Evolutionary conservation across 1,284 basidiomycete species (phyloP).

Genomic region (Anthracocystis walkeri): DNA sequence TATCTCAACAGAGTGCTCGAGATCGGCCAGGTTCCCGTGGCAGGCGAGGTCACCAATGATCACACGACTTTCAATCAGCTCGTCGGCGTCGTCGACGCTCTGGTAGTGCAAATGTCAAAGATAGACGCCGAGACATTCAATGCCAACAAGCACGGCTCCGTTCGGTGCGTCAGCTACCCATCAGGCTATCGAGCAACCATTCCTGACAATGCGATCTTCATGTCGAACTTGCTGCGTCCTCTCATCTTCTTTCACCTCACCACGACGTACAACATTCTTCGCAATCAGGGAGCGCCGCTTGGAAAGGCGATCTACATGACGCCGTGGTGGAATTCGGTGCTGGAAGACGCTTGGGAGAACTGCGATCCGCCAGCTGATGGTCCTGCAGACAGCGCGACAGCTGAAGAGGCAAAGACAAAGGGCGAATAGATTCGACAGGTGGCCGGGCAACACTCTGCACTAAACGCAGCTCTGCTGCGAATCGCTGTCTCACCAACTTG

Average conservation of each 20-base stretch:
- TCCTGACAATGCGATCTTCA: neutral
- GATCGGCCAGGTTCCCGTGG: neutral
- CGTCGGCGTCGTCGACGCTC: neutral
- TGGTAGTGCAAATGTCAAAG: neutral
- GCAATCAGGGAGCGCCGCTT: neutral
- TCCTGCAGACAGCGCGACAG: neutral
- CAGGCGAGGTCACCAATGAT: neutral
- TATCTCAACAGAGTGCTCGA: neutral
- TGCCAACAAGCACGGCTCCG: neutral
- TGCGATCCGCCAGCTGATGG: neutral
- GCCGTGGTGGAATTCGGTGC: neutral
- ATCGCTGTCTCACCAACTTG: too few species aligned
- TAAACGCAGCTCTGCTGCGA: too few species aligned
- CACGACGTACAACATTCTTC: conserved; percentile 1
- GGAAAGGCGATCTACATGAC: neutral
- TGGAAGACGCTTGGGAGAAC: neutral
- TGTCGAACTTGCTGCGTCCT: neutral
- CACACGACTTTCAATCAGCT: neutral
- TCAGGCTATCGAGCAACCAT: neutral
- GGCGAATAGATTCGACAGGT: too few species aligned
- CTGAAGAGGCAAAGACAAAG: neutral
- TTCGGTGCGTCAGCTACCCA: neutral
- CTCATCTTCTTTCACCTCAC: neutral
- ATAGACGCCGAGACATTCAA: neutral
- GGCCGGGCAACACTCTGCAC: too few species aligned